Evolutionary conservation across 192 early-diverging fungal species (phyloP), one percentile per base, ranked within the genome.

Genomic region (Entrophospora sp.): DNA sequence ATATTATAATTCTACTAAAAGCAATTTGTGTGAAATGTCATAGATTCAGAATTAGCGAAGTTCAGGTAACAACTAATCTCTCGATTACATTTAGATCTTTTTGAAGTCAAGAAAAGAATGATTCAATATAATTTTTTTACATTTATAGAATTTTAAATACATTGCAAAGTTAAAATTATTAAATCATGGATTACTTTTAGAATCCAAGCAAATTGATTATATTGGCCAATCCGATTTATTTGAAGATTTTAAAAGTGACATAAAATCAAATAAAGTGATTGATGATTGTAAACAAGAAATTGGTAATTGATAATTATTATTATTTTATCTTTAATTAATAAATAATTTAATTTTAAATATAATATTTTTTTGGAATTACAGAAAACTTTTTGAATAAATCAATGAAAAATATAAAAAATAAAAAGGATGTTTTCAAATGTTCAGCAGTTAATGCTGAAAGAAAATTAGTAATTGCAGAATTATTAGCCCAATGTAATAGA

Each of bases 11-110:
- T 68, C 72, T 96, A 43, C 75, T 99, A 8, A 89, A 90, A 56
- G 86, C 90, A 2, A 75, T 83, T 45, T 99, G 97, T 75, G 79
- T 88, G 22, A 92, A 92, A 66, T 99, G 97, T 79, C 91, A 95
- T 69, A 75, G 83, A 20, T 87, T 98, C 68, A 77, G 87, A 61
- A 73, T 87, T 55, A 75, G 76, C 14, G 75, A 73, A 49, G 53
- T 79, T 28, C 75, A 84, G 66, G 86, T 89, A 72, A 69, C 52
- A 31, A 31, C 14, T 30, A 35, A 46, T 49, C 20, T 34, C 53
- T 22, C n/a, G 4, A 52, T 14, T 27, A 61, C 37, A 31, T 40
- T 25, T 16, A 27, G 14, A 37, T 12, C 27, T 36, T 31, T 32
- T 31, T 51, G 27, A 24, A 38, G 34, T 53, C 24, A 13, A 24